Percentiles rank a stretch among this genome's conserved stretches.
These are phyloP conservation scores for Phytophthora palmivora DNA, from an alignment of 352 stramenopile genomes.

Conservation along the genomic window DNA sequence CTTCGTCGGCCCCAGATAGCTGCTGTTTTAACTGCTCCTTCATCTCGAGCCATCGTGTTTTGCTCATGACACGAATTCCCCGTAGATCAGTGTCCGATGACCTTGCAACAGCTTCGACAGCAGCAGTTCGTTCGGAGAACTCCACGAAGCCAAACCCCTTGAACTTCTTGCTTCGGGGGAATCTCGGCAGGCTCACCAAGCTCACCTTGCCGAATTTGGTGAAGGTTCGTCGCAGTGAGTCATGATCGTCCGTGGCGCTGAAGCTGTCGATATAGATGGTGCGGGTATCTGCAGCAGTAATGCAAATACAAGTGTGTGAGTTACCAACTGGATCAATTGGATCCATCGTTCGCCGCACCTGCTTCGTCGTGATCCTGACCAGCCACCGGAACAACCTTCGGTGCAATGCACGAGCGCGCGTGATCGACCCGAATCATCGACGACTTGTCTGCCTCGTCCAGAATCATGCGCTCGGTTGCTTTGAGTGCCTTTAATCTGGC, in stretches of 20 bases:
- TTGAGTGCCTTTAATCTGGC: slow-evolving; percentile 58
- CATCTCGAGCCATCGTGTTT: slow-evolving; percentile 63
- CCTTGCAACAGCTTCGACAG: slow-evolving; percentile 32
- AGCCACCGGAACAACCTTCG: slow-evolving; percentile 38
- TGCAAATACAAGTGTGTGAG: neutral
- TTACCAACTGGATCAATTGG: neutral
- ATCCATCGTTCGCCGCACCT: slow-evolving; percentile 13
- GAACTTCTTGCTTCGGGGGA: slow-evolving; percentile 68
- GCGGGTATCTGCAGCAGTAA: slow-evolving; percentile 37
- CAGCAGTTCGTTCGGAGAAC: slow-evolving; percentile 52
- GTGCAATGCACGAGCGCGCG: slow-evolving; percentile 48
- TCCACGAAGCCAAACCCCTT: slow-evolving; percentile 89
- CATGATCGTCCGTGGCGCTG: slow-evolving; percentile 60
- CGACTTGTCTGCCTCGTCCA: slow-evolving; percentile 69
- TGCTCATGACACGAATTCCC: slow-evolving; percentile 65
- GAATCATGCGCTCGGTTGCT: slow-evolving; percentile 61
- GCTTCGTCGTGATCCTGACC: slow-evolving; percentile 36
- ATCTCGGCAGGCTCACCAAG: slow-evolving; percentile 80
- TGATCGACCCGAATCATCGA: slow-evolving; percentile 52
- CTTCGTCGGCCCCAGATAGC: slow-evolving; percentile 23
- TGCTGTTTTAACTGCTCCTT: slow-evolving; percentile 70
- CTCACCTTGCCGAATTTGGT: slow-evolving; percentile 76
- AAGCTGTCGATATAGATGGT: slow-evolving; percentile 87
- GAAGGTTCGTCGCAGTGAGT: slow-evolving; percentile 67
- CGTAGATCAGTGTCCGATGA: slow-evolving; percentile 31